Evolutionary conservation across 2,329 filamentous ascomycete species (phyloP).

Genomic region (Berkeleyomyces rouxiae): DNA sequence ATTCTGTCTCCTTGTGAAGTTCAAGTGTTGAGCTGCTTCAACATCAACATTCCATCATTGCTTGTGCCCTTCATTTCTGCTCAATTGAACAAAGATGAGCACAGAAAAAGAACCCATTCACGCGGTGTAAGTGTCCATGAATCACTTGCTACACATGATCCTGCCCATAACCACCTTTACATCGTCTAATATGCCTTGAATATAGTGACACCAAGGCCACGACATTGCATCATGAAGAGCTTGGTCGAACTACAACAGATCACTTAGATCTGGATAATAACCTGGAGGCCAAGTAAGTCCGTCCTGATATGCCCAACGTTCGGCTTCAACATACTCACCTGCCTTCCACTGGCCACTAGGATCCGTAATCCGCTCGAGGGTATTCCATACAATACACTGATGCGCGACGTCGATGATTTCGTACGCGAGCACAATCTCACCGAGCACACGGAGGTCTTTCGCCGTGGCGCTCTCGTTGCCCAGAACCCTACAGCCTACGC

Average conservation of each 20-base stretch:
- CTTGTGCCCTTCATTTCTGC: background rate
- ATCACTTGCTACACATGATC: background rate
- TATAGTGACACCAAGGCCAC: slow-evolving; percentile 3
- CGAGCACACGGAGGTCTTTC: slow-evolving; percentile 29
- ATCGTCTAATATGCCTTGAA: background rate
- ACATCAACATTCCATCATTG: background rate
- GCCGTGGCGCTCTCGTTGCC: slow-evolving; percentile 24
- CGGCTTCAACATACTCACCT: background rate
- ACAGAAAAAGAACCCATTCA: background rate
- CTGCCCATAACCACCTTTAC: background rate
- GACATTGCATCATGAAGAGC: slow-evolving; percentile 14
- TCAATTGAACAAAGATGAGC: background rate
- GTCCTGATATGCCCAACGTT: background rate
- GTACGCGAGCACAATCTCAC: slow-evolving; percentile 32
- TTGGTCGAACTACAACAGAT: background rate
- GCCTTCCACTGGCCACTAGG: slow-evolving; percentile 17
- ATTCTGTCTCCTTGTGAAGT: background rate
- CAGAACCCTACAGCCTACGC: slow-evolving; percentile 17
- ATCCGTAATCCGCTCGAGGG: slow-evolving; percentile 32
- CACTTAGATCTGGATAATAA: slow-evolving; percentile 20
- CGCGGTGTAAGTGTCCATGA: background rate
- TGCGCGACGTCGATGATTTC: slow-evolving; percentile 34
- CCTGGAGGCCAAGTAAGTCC: slow-evolving; percentile 28
- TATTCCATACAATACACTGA: slow-evolving; percentile 34
- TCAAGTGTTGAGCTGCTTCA: background rate